Base-by-base conservation (phyloP, 2,329 filamentous ascomycete genomes). In the Fusarium keratoplasticum region DNA sequence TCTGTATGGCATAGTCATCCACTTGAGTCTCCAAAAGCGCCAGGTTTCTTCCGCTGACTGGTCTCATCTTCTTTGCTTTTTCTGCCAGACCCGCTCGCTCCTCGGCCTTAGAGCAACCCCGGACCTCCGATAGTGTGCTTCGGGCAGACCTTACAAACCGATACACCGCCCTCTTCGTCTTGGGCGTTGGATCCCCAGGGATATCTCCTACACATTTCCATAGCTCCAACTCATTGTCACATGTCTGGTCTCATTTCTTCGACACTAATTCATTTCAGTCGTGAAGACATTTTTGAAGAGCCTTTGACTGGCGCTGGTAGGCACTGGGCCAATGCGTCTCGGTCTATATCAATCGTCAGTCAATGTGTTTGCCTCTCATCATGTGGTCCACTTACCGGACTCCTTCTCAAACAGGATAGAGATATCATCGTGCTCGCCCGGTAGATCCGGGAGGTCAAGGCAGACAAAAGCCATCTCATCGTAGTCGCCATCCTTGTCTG, bases 371-470 rank as follows among this genome's bases (percentile, higher is more conserved):
- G 14, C 25, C 6, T 33, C 35, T 40, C 8, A 38, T 18, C 50
- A 16, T 44, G n/a, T 11, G 33, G 22, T 20, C 29, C 61, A 87
- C 92, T 86, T 83, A 95, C 93, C 93, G 78, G 88, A 86, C 80
- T 94, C 93, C 54, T 88, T 92, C 73, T 97, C 95, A 86, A 98
- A 98, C 70, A 92, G 83, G 78, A 98, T 92, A 13, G 92, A 89
- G 75, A 98, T 94, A 84, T 98, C 95, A 81, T 98, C 95, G 83
- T 98, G 95, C 84, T 98, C 95, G 60, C 94, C 94, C 1, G 95
- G 94, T 82, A 97, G 94, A 77, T 98, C 95, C 20, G 95, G 92
- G 82, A 95, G 90, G 82, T 98, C 95, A 67, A 98, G 84, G 80
- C 94, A 96, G 42, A 97, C 88, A 84, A 96, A 98, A 29, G 91